Evolutionary conservation across 495 filamentous ascomycete species (phyloP).

Genomic region (Tetracladium setigerum): DNA sequence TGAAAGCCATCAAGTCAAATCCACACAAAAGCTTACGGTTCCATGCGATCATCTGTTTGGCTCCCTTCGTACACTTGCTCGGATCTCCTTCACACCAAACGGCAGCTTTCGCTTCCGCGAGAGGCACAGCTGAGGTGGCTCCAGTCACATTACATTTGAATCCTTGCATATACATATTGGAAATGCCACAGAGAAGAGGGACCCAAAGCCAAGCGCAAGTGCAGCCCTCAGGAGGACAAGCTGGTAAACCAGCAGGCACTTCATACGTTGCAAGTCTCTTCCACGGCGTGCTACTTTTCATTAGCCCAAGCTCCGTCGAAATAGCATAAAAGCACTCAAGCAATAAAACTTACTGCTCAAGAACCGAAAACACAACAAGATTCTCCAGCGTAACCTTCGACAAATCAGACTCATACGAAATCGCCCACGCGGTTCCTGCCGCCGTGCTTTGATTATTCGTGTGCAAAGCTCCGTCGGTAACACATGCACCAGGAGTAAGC

Average conservation of each 20-base stretch:
- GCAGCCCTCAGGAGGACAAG: constrained; percentile 43
- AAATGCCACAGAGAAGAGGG: constrained; percentile 35
- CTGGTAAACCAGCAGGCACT: constrained; percentile 37
- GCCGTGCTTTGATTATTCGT: constrained; percentile 34
- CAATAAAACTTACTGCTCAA: constrained; percentile 28
- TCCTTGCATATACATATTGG: constrained; percentile 42
- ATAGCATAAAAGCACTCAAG: constrained; percentile 8
- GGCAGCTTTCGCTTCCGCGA: constrained; percentile 34
- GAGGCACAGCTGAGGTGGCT: constrained; percentile 28
- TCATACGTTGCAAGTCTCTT: constrained; percentile 39
- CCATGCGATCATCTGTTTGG: constrained; percentile 50
- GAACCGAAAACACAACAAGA: constrained; percentile 42
- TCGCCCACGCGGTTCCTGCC: constrained; percentile 46
- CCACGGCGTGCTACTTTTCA: constrained; percentile 36
- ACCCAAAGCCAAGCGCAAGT: constrained; percentile 53
- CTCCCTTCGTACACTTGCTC: constrained; percentile 38
- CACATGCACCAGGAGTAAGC: constrained; percentile 23
- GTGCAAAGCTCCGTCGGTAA: constrained; percentile 37
- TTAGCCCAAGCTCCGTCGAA: constrained; percentile 4
- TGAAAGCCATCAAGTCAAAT: neutral
- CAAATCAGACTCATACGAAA: constrained; percentile 42
- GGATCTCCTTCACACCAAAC: constrained; percentile 34
- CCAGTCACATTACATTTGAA: constrained; percentile 45
- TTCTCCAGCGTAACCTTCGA: constrained; percentile 42
- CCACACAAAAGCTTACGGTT: constrained; percentile 31